Evolutionary conservation across 1,284 basidiomycete species (phyloP), one percentile per base, ranked within the genome.

Genomic region (Puccinia hordei): DNA sequence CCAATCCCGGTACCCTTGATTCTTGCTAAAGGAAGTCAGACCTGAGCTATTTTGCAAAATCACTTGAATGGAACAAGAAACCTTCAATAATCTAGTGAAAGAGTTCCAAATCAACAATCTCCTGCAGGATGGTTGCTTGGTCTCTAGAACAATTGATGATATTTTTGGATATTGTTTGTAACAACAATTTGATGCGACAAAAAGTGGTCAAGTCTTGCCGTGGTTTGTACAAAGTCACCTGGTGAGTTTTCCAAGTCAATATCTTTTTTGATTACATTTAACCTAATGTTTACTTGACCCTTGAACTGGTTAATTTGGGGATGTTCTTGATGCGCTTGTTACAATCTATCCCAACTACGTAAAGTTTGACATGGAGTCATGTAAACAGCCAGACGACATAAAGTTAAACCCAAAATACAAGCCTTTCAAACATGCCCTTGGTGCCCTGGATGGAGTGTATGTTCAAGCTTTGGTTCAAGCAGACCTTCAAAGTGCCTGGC

Each of bases 171-270:
- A 24, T 68, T 41, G 38, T 68, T 1, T 9, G 41, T 38, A 12
- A 44, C n/a, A 68, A 49, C 33, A 44, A 68, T 35, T 0, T 24
- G 27, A 68, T 68, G 65, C 17, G n/a, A n/a, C 65, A 68, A 24
- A 68, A 2, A 6, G 38, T 38, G 0, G 38, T 68, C 22, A 68
- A 44, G 38, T 68, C 46, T 24, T 15, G 38, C 3, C 3, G 38
- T n/a, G 65, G 65, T 17, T 22, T 68, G 4, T 68, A n/a, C 22
- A 68, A 38, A 10, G 65, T 68, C 65, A 68, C 44, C 3, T 4
- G 65, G 17, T 8, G 22, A 27, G n/a, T 57, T 57, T 24, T 15
- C 1, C 13, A 1, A 22, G 51, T 53, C 17, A 46, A 46, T 46
- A 17, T 3, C 3, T 41, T 13, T 17, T 41, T 24, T 68, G 4